Percentiles rank a stretch among this genome's conserved stretches.
Conservation (phyloP, 345 rosid species). For the Rhodamnia argentea region DNA sequence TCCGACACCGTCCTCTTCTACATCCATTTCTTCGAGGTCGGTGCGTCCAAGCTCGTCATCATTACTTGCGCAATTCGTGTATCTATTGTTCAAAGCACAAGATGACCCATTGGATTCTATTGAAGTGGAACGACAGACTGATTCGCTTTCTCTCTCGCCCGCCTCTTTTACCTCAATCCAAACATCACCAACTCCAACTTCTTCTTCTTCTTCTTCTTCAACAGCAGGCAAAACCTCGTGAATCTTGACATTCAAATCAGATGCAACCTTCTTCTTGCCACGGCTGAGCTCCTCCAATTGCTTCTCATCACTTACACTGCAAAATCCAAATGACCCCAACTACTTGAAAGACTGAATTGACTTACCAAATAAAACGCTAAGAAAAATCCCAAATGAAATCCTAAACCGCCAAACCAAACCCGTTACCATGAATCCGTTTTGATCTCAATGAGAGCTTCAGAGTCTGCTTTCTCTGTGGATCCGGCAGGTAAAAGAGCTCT, state of each 20-base stretch:
- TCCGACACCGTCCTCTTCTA: background rate
- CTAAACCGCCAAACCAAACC: background rate
- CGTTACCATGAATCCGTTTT: conserved; percentile 1
- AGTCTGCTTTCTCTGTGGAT: conserved; percentile 6
- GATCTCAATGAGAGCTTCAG: conserved; percentile 8
- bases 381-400: background rate
- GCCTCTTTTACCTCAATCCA: conserved; percentile 3
- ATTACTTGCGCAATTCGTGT: conserved; percentile 11
- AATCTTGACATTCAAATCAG: conserved; percentile 32
- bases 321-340: background rate
- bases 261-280: conserved; percentile 31
- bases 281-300: conserved; percentile 5
- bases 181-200: background rate
- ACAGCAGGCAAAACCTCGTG: conserved; percentile 7
- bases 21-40: background rate
- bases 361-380: background rate
- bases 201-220: conserved; percentile 4
- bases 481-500: conserved; percentile 6
- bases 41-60: conserved; percentile 12
- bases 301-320: conserved; percentile 7
- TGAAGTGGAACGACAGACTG: background rate
- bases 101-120: background rate
- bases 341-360: background rate
- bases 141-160: conserved; percentile 1
- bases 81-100: conserved; percentile 13